Evolutionary conservation across 2,329 filamentous ascomycete species (phyloP), one percentile per base, ranked within the genome.

Genomic region (Pyrenophora seminiperda): DNA sequence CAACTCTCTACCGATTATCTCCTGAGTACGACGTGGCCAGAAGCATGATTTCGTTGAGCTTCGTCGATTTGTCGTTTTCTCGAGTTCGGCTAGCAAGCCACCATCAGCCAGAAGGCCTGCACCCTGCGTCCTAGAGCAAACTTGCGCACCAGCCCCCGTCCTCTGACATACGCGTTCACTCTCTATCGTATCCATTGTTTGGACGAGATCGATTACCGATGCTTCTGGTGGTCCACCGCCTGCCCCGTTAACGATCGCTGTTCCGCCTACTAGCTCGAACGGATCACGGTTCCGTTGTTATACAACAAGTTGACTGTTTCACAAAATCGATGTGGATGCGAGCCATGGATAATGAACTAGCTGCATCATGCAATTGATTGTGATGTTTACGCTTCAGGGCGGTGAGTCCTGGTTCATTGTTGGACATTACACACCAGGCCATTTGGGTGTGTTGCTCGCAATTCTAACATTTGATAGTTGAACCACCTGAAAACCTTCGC

Each of bases 11-110:
- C 20, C 19, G 7, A 11, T n/a, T 34, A 4, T 11, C 4, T 24
- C 14, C 19, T 24, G 5, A 13, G 30, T 24, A 14, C 30, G 30
- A 42, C 13, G 11, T 27, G 14, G 24, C 13, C 14, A 34, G n/a
- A 24, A 4, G 11, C 32, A 19, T 19, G 14, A 41, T 31, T 22
- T 47, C 22, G 41, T 19, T 47, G 24, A 55, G 32, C 41, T 34
- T 50, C 27, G 43, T 56, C 53, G 39, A 36, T 47, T 56, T 48
- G 37, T 56, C 53, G 22, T 34, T 41, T 53, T 50, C 32, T 49
- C 43, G 9, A 36, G 9, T 37, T 32, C 54, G 47, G 47, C 48
- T 54, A 39, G 19, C 30, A 39, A 42, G 50, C 54, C 49, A 49
- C 47, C 15, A 41, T 20, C 19, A 14, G 17, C 18, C 22, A 45